Evolutionary conservation across 2,329 filamentous ascomycete species (phyloP).

Genomic region (Sporothrix pseudoabietina): DNA sequence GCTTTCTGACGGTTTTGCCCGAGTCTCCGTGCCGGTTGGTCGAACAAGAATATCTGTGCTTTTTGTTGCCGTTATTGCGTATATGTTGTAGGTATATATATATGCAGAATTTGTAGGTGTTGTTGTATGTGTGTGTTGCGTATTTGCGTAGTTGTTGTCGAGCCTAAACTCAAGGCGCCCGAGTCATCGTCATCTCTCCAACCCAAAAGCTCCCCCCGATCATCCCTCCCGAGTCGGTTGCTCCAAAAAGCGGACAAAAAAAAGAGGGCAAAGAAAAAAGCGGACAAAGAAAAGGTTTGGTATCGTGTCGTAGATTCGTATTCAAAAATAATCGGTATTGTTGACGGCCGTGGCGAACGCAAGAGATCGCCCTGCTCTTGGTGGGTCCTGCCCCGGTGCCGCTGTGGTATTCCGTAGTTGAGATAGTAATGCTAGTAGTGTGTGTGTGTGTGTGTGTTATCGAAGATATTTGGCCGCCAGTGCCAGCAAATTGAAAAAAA

Average conservation of each 20-base stretch:
- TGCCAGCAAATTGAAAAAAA: not conserved
- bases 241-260: conserved; percentile 18
- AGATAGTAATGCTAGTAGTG: not conserved
- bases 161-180: not conserved
- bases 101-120: not conserved
- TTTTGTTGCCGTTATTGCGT: not conserved
- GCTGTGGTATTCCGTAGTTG: not conserved
- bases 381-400: conserved; percentile 19
- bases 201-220: not conserved
- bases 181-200: not conserved
- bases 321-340: conserved; percentile 9
- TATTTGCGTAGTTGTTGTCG: not conserved
- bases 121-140: not conserved
- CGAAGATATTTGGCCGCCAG: conserved; percentile 18
- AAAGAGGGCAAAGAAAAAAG: not conserved
- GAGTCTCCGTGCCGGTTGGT: not conserved
- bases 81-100: not conserved
- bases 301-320: conserved; percentile 36
- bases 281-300: conserved; percentile 30
- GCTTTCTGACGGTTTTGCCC: not conserved
- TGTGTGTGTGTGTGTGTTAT: not conserved
- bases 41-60: not conserved
- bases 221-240: not conserved
- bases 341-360: conserved; percentile 11
- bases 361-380: conserved; percentile 10